phyloP scores from a whole-genome alignment of 2,329 filamentous ascomycete genomes.

The Cladosporium oxysporum region DNA sequence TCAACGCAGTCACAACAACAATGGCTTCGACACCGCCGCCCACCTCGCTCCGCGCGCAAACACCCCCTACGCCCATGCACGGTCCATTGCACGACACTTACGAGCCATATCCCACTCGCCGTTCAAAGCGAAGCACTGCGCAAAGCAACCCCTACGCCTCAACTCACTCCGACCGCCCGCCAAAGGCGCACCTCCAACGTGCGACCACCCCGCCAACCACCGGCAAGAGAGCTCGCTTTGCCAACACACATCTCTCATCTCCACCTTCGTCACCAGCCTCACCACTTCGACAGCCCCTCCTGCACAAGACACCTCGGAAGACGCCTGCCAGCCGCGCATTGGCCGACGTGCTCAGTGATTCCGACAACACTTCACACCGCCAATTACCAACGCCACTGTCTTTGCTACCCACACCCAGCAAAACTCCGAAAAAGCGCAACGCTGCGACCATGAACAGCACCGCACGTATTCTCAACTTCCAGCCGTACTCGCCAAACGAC shows the following conservation, averaged over 20 bases:
- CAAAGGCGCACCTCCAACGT: constrained; percentile 13
- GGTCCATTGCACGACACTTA: constrained; percentile 66
- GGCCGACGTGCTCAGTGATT: constrained; percentile 18
- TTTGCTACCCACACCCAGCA: constrained; percentile 76
- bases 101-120: constrained; percentile 66
- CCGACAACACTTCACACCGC: constrained; percentile 10
- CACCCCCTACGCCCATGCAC: constrained; percentile 68
- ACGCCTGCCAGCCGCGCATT: constrained; percentile 17
- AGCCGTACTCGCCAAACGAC: constrained; percentile 61
- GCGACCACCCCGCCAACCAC: constrained; percentile 29
- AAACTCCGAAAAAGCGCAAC: constrained; percentile 67
- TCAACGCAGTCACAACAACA: constrained; percentile 15
- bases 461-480: constrained; percentile 54
- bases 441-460: constrained; percentile 47
- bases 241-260: constrained; percentile 48
- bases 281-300: constrained; percentile 24
- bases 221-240: constrained; percentile 44
- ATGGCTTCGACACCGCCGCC: constrained; percentile 19
- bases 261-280: constrained; percentile 46
- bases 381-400: constrained; percentile 17
- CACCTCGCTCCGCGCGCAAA: constrained; percentile 51
- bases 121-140: constrained; percentile 32
- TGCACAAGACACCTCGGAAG: constrained; percentile 25
- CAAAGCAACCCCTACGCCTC: constrained; percentile 49
- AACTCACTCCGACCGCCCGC: constrained; percentile 37